A percentile compares a stretch with the other conserved stretches of the same genome.
Evolutionary conservation across 208 protist genomes (phyloP).

Genomic region (Strigomonas galati): DNA sequence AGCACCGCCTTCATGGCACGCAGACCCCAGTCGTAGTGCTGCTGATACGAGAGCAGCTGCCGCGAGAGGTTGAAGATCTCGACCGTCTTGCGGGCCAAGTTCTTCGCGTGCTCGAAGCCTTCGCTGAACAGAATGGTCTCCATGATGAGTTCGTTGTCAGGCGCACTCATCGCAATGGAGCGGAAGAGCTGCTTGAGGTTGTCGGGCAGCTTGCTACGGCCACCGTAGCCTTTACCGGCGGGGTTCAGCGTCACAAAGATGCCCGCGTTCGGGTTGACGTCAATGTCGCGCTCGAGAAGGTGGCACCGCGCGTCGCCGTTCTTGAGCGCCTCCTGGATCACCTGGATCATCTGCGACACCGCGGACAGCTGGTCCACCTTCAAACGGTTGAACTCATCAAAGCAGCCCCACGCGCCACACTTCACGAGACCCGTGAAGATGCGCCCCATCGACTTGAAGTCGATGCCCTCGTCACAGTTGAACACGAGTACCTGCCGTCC

Average conservation of each 20-base stretch:
- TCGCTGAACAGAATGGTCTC: conserved; percentile 98
- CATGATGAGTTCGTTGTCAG: conserved; percentile 97
- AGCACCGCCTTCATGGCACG: conserved; percentile 97
- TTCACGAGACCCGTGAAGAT: conserved; percentile 99
- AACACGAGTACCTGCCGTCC: conserved; percentile 98
- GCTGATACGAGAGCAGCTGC: conserved; percentile 95
- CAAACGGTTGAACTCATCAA: conserved; percentile 99
- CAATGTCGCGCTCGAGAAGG: conserved; percentile 89
- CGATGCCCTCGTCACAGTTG: conserved; percentile 99
- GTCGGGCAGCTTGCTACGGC: conserved; percentile 97
- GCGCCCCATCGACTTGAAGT: conserved; percentile 98
- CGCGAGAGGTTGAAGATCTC: conserved; percentile 92
- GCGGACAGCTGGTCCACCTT: conserved; percentile 98
- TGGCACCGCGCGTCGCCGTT: conserved; percentile 76
- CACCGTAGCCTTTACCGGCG: conserved; percentile 98
- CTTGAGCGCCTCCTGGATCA: conserved; percentile 97
- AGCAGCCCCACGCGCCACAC: conserved; percentile 99
- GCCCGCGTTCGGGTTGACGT: conserved; percentile 95
- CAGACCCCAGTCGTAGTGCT: conserved; percentile 99
- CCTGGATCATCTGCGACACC: conserved; percentile 98
- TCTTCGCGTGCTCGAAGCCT: conserved; percentile 95
- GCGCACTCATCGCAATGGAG: conserved; percentile 98
- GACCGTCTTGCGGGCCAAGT: conserved; percentile 92
- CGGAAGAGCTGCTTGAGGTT: conserved; percentile 99
- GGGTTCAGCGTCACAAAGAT: conserved; percentile 99